Conservation (phyloP, 1,284 basidiomycete species). For the Moniliella sp. region DNA sequence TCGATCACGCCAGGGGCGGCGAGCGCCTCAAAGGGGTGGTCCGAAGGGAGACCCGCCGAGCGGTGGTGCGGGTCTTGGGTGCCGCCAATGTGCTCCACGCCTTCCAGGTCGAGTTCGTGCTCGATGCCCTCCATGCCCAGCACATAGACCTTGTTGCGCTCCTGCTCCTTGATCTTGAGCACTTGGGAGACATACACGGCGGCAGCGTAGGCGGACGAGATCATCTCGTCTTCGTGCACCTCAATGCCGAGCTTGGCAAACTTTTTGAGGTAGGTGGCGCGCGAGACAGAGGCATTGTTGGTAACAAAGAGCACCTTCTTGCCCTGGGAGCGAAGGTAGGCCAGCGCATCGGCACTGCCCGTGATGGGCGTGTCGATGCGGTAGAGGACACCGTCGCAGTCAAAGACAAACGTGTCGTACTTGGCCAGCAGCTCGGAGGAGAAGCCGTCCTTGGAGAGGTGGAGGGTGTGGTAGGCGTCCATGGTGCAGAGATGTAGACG, state of each 20-base stretch:
- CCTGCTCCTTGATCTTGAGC: slow-evolving; percentile 61
- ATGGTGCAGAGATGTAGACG: too few species aligned
- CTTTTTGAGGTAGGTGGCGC: slow-evolving; percentile 64
- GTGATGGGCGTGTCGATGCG: slow-evolving; percentile 47
- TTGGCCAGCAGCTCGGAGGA: slow-evolving; percentile 10
- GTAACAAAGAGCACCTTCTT: slow-evolving; percentile 85
- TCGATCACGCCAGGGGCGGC: slow-evolving; percentile 40
- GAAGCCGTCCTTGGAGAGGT: too few species aligned
- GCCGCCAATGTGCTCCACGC: slow-evolving; percentile 59
- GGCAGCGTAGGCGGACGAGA: slow-evolving; percentile 77
- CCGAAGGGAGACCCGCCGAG: slow-evolving; percentile 49
- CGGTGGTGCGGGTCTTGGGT: slow-evolving; percentile 72
- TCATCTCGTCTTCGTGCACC: slow-evolving; percentile 73
- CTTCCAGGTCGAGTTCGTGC: slow-evolving; percentile 68
- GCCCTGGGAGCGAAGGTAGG: slow-evolving; percentile 39
- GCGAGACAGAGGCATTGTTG: slow-evolving; percentile 88
- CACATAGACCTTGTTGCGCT: slow-evolving; percentile 90
- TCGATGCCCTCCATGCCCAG: slow-evolving; percentile 80
- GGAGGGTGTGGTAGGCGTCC: too few species aligned
- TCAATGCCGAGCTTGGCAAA: slow-evolving; percentile 73
- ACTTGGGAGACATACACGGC: slow-evolving; percentile 79
- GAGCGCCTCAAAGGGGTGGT: slow-evolving; percentile 50
- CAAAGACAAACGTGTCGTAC: slow-evolving; percentile 37
- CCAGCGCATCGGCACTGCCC: slow-evolving; percentile 34
- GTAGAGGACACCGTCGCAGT: slow-evolving; percentile 71